Evolutionary conservation across 2,329 filamentous ascomycete genomes (phyloP), one percentile per base, ranked within the genome.

Genomic region (Sarocladium brachiariae): DNA sequence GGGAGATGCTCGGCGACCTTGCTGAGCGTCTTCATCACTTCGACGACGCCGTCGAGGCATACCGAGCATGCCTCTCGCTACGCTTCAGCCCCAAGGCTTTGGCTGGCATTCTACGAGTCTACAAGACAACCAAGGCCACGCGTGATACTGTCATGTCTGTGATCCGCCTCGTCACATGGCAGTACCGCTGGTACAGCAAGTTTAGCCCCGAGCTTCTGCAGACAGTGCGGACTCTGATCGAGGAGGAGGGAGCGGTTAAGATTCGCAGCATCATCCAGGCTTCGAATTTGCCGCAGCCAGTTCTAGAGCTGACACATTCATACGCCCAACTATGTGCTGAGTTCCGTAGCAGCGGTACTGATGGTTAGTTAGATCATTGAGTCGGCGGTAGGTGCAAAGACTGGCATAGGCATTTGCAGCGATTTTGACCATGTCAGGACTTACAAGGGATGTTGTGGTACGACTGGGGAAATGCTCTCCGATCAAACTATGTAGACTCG

Each of bases 101-200:
- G 68, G 81, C 83, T 16, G 93, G 93, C 2, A 84, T 97, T 51
- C 72, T 97, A 48, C 84, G 83, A 50, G 77, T 89, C 45, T 89
- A 90, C 58, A 87, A 95, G 68, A 81, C 81, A 63, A 77, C 78
- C 52, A 87, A 86, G 61, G 89, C 88, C 68, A 90, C 88, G 3
- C 76, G 89, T 54, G 87, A 90, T 54, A 89, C 85, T 52, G 78
- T 97, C 6, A 86, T 84, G 24, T 84, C 88, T n/a, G 76, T 96
- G 52, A 96, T 99, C 57, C 78, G 90, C 49, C 74, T 99, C 37
- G 89, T 97, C 30, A 93, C 92, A 11, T 99, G 93, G 93, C 93
- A 99, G 71, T 99, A 96, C 70, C 80, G 93, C 58, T 99, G 93
- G 93, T 99, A 99, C 72, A 96, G 91, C 51, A 93, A 99, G 79